phyloP scores from a whole-genome alignment of 495 filamentous ascomycete species.

The Hypoxylon rickii region DNA sequence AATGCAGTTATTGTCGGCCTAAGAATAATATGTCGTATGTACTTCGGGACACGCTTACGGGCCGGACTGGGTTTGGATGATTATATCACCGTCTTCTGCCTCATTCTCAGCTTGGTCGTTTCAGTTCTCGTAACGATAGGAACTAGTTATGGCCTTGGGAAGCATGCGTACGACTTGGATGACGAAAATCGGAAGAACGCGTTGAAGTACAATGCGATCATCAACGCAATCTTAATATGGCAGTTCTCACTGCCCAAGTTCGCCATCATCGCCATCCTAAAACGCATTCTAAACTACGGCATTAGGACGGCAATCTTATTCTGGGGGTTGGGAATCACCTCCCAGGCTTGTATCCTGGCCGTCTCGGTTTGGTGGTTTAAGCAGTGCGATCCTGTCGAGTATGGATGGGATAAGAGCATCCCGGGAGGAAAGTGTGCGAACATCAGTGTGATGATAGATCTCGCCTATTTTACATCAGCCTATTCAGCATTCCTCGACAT shows the following conservation, averaged over 20 bases:
- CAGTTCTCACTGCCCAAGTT: constrained; percentile 38
- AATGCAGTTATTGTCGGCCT: constrained; percentile 31
- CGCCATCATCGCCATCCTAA: constrained; percentile 38
- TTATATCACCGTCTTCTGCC: constrained; percentile 30
- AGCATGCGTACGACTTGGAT: constrained; percentile 13
- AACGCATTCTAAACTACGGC: constrained; percentile 38
- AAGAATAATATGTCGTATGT: constrained; percentile 26
- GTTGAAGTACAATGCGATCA: constrained; percentile 36
- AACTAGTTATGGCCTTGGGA: constrained; percentile 29
- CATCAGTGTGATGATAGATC: constrained; percentile 17
- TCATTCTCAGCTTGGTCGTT: constrained; percentile 26
- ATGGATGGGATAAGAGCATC: constrained; percentile 32
- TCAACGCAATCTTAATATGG: constrained; percentile 35
- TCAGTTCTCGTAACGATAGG: constrained; percentile 27
- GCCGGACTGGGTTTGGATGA: constrained; percentile 34
- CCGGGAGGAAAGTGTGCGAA: constrained; percentile 28
- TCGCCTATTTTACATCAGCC: constrained; percentile 34
- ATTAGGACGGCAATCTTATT: constrained; percentile 26
- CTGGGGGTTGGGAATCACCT: constrained; percentile 32
- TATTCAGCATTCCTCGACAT: constrained; percentile 38
- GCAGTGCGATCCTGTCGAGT: constrained; percentile 33
- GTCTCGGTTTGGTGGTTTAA: constrained; percentile 36
- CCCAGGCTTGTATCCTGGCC: constrained; percentile 32
- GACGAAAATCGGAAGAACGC: constrained; percentile 10
- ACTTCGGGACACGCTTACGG: constrained; percentile 6